These are phyloP conservation scores for Lactarius sanguifluus DNA, from an alignment of 768 basidiomycete species.

Conservation along the genomic window DNA sequence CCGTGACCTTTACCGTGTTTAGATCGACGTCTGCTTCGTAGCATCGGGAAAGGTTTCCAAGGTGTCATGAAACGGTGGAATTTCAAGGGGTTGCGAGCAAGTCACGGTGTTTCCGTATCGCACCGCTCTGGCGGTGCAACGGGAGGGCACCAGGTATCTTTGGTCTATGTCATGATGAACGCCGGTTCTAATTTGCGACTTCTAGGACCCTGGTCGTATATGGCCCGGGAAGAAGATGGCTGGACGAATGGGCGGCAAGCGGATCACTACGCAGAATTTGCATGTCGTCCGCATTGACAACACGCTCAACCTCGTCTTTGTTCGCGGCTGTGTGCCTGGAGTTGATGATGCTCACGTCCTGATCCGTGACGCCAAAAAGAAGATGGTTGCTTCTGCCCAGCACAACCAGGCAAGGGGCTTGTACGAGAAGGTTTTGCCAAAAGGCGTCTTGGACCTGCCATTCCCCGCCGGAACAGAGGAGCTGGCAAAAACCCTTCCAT, in stretches of 20 bases:
- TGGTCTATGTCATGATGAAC: background rate
- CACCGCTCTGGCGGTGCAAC: slow-evolving; percentile 93
- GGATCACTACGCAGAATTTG: slow-evolving; percentile 85
- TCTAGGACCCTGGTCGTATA: slow-evolving; percentile 90
- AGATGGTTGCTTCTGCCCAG: slow-evolving; percentile 57
- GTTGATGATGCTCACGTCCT: slow-evolving; percentile 84
- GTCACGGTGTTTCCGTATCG: slow-evolving; percentile 94
- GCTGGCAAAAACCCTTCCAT: slow-evolving; percentile 64
- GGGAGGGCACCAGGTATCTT: slow-evolving; percentile 86
- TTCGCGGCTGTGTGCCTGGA: slow-evolving; percentile 91
- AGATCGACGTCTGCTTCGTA: slow-evolving; percentile 35
- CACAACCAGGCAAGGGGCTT: slow-evolving; percentile 69
- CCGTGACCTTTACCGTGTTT: background rate
- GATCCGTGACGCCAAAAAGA: slow-evolving; percentile 89
- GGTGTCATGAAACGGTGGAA: slow-evolving; percentile 97
- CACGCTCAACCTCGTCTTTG: slow-evolving; percentile 81
- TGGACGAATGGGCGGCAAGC: slow-evolving; percentile 84
- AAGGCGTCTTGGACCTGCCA: slow-evolving; percentile 80
- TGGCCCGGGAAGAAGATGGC: slow-evolving; percentile 99
- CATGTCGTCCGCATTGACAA: slow-evolving; percentile 87
- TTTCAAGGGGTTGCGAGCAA: slow-evolving; percentile 86
- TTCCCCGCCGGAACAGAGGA: slow-evolving; percentile 89
- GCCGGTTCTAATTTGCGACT: slow-evolving; percentile 15
- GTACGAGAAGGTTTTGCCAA: slow-evolving; percentile 76
- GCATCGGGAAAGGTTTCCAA: slow-evolving; percentile 96